These are phyloP conservation scores for Penicillium sp. DNA, from an alignment of 2,329 filamentous ascomycete species.

Conservation along the genomic window DNA sequence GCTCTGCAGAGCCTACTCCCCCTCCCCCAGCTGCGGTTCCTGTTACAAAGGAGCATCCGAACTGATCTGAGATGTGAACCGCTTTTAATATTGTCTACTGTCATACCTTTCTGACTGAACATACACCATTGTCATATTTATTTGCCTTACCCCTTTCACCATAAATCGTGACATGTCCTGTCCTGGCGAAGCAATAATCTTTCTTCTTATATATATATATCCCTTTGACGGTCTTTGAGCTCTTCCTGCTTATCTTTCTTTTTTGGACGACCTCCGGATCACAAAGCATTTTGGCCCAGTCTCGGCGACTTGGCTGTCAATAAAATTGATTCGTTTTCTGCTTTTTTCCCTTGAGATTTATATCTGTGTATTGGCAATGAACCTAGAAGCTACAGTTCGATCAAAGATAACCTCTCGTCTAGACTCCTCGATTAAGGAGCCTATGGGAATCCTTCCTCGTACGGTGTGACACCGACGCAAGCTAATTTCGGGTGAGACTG, in stretches of 20 bases:
- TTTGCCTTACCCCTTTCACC: neutral
- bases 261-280: neutral
- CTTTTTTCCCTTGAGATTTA: neutral
- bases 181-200: neutral
- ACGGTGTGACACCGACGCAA: neutral
- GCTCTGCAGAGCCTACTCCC: slow-evolving; percentile 34
- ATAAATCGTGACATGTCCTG: neutral
- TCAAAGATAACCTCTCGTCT: neutral
- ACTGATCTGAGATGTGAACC: neutral
- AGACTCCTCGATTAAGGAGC: neutral
- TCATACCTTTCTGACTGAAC: neutral
- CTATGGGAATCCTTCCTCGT: neutral
- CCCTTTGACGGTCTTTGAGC: neutral
- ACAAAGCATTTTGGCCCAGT: neutral
- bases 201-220: slow-evolving; percentile 10
- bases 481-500: neutral
- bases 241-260: neutral
- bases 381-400: neutral
- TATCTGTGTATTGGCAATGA: neutral
- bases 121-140: neutral
- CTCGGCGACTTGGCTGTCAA: neutral
- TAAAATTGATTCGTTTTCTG: neutral
- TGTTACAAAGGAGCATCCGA: slow-evolving; percentile 1
- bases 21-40: slow-evolving; percentile 4
- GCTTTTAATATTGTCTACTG: neutral